Evolutionary conservation across 2,329 filamentous ascomycete species (phyloP).

Genomic region (Neofusicoccum ribis): DNA sequence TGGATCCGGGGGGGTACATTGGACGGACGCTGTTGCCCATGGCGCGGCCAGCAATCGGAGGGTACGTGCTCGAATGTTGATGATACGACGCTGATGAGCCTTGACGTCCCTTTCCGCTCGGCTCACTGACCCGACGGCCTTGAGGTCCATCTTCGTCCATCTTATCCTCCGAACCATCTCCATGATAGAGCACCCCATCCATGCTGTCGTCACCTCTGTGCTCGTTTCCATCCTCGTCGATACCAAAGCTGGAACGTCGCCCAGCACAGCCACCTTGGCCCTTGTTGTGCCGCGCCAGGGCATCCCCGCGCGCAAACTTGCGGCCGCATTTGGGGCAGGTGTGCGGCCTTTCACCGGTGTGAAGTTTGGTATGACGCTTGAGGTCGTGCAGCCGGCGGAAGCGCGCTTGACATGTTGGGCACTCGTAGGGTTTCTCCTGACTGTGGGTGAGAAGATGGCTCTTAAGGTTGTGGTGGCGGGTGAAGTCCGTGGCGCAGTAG

Average conservation of each 20-base stretch:
- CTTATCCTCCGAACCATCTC: conserved; percentile 58
- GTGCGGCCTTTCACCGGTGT: conserved; percentile 94
- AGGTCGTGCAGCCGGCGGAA: conserved; percentile 92
- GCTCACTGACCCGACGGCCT: conserved; percentile 66
- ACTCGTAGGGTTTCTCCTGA: conserved; percentile 96
- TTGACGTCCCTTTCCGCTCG: conserved; percentile 65
- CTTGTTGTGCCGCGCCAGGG: conserved; percentile 90
- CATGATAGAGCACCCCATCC: conserved; percentile 62
- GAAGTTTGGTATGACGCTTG: conserved; percentile 93
- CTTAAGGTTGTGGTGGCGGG: conserved; percentile 94
- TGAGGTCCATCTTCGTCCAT: conserved; percentile 54
- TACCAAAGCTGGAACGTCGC: conserved; percentile 79
- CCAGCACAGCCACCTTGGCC: conserved; percentile 94
- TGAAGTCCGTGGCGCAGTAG: conserved; percentile 95
- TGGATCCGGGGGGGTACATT: conserved; percentile 38
- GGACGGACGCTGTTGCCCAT: conserved; percentile 30
- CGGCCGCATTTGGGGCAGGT: conserved; percentile 93
- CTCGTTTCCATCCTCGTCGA: conserved; percentile 66
- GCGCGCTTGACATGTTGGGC: conserved; percentile 86
- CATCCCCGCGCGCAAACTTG: conserved; percentile 93
- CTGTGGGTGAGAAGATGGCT: conserved; percentile 96
- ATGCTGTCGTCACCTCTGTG: conserved; percentile 57
- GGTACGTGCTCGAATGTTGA: conserved; percentile 74
- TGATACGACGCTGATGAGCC: conserved; percentile 61
- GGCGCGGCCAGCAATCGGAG: conserved; percentile 58